Base-by-base conservation (phyloP, 2,329 filamentous ascomycete species). In the Plenodomus tracheiphilus region DNA sequence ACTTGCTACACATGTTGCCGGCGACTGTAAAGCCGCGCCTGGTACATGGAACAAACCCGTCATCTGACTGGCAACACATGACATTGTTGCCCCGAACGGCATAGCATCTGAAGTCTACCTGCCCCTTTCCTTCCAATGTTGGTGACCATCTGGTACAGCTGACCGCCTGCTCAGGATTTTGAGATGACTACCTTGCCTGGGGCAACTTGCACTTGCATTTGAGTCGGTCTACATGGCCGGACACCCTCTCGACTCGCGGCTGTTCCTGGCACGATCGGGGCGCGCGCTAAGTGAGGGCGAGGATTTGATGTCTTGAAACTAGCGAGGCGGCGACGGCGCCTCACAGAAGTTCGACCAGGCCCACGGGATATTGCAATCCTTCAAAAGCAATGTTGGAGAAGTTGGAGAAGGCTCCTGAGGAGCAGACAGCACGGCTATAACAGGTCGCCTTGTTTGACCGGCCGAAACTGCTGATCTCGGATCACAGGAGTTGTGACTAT, bases 231-330 rank as follows among this genome's bases (percentile, higher is more conserved):
- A 10, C 22, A 25, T 25, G 22, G 22, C 22, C 10, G 22, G 34
- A 19, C 39, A 36, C 39, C 5, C 25, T 16, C 46, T 43, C 47
- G 49, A 53, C 41, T 51, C 37, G 51, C 44, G 43, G 34, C 41
- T 54, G 54, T 59, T 54, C 54, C 54, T 62, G 57, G 60, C 54
- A 56, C 60, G 51, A 60, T 15, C 28, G 7, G 45, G 56, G 51
- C 45, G 53, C 45, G 53, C 58, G 53, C 61, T 64, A 61, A 43
- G 42, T 44, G 40, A 34, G 20, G 41, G 28, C 30, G 43, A 43
- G 37, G 36, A 39, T 53, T 54, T 41, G 53, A 25, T 41, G 46
- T 47, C 11, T 46, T 42, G 41, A 39, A 45, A 49, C 46, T 51
- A 53, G 28, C 15, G 28, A 15, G 11, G 28, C 4, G 28, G 28